Evolutionary conservation across 495 filamentous ascomycete genomes (phyloP).

Genomic region (Penicillium nucicola): DNA sequence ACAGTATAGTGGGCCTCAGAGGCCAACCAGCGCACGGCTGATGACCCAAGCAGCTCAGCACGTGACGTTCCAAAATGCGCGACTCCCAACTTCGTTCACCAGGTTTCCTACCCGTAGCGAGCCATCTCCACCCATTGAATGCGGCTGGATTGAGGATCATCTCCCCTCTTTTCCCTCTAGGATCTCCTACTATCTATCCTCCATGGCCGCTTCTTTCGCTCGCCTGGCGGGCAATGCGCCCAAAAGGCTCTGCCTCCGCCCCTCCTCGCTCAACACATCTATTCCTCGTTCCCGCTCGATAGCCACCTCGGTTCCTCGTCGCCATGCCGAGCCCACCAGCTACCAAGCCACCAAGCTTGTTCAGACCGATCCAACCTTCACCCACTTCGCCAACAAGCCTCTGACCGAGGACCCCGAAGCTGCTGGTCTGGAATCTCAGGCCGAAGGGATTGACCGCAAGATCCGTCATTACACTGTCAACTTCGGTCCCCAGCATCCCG

Average conservation of each 20-base stretch:
- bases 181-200: slow-evolving; percentile 27
- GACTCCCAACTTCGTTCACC: slow-evolving; percentile 34
- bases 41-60: slow-evolving; percentile 39
- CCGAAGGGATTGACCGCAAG: slow-evolving; percentile 68
- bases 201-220: slow-evolving; percentile 65
- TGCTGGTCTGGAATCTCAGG: slow-evolving; percentile 47
- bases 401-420: slow-evolving; percentile 38
- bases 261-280: slow-evolving; percentile 40
- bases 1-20: slow-evolving; percentile 17
- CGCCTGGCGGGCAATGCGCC: slow-evolving; percentile 61
- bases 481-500: slow-evolving; percentile 98
- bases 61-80: slow-evolving; percentile 45
- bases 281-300: slow-evolving; percentile 57
- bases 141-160: slow-evolving; percentile 43
- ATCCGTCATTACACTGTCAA: slow-evolving; percentile 99
- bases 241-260: slow-evolving; percentile 61
- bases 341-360: slow-evolving; percentile 60
- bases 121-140: slow-evolving; percentile 38
- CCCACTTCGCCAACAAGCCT: slow-evolving; percentile 46
- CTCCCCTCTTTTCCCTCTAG: slow-evolving; percentile 23
- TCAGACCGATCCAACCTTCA: slow-evolving; percentile 57
- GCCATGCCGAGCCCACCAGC: slow-evolving; percentile 51
- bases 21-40: slow-evolving; percentile 40
- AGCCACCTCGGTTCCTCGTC: slow-evolving; percentile 63
- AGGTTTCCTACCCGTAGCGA: slow-evolving; percentile 34